A percentile compares a stretch with the other conserved stretches of the same genome.
phyloP scores from a whole-genome alignment of 345 rosid genomes.

The Melaleuca quinquenervia region DNA sequence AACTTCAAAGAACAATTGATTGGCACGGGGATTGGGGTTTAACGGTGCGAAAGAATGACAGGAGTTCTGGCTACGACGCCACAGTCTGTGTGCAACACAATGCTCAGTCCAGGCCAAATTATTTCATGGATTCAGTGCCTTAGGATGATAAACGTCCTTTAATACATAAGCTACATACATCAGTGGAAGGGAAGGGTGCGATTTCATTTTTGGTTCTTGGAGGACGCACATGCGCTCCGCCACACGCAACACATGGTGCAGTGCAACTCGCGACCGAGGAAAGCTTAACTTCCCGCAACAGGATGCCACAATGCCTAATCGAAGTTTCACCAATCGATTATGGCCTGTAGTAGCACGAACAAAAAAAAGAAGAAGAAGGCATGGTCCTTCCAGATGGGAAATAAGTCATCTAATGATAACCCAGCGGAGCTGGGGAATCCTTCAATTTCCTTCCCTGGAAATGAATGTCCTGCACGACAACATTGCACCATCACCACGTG shows the following conservation, averaged over 20 bases:
- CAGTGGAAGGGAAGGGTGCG: neutral
- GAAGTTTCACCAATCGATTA: neutral
- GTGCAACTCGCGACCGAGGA: neutral
- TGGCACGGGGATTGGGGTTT: neutral
- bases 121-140: too few species aligned
- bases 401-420: conserved; percentile 31
- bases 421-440: conserved; percentile 65
- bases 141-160: neutral
- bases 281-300: neutral
- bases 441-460: conserved; percentile 56
- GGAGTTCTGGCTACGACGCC: neutral
- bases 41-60: neutral
- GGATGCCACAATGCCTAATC: neutral
- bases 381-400: neutral
- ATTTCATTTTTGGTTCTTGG: neutral
- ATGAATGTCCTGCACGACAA: conserved; percentile 49
- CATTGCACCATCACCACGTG: neutral
- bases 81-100: neutral
- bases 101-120: neutral
- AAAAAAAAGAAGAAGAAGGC: neutral
- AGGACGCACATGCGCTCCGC: neutral
- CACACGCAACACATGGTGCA: neutral
- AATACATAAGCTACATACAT: neutral
- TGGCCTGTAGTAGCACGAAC: neutral
- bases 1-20: neutral